These are phyloP conservation scores for Salix arbutifolia DNA, from an alignment of 345 rosid species.

Conservation along the genomic window DNA sequence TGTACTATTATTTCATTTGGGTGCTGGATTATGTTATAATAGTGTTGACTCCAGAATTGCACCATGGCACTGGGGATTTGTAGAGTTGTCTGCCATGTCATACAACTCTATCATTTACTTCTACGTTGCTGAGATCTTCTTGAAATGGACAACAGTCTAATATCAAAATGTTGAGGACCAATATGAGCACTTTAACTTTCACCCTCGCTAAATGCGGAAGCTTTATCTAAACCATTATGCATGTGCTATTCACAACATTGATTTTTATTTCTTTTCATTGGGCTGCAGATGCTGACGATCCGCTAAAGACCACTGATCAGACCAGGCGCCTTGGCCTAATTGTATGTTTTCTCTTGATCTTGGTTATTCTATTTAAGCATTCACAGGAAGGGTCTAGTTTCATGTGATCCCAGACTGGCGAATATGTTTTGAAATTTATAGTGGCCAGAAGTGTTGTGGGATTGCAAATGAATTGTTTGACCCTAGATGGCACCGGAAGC, in stretches of 20 bases:
- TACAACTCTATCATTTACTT: neutral
- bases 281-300: conserved; percentile 81
- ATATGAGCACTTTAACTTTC: neutral
- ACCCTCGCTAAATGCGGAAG: neutral
- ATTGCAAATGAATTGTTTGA: neutral
- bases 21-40: neutral
- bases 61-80: neutral
- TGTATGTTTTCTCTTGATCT: conserved; percentile 36
- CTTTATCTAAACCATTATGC: neutral
- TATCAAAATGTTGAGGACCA: neutral
- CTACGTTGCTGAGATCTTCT: neutral
- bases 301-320: conserved; percentile 90
- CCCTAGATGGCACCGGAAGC: neutral
- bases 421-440: neutral
- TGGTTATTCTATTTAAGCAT: neutral
- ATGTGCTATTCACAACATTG: neutral
- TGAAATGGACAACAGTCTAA: neutral
- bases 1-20: neutral
- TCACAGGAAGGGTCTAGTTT: neutral
- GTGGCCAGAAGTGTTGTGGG: neutral
- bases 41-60: neutral
- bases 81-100: neutral
- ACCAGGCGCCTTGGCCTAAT: conserved; percentile 88
- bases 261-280: neutral
- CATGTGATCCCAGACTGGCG: neutral